Percentiles rank a stretch among this genome's conserved stretches.
phyloP scores from a whole-genome alignment of 768 basidiomycete species.

The Rhizopogon vesiculosus region DNA sequence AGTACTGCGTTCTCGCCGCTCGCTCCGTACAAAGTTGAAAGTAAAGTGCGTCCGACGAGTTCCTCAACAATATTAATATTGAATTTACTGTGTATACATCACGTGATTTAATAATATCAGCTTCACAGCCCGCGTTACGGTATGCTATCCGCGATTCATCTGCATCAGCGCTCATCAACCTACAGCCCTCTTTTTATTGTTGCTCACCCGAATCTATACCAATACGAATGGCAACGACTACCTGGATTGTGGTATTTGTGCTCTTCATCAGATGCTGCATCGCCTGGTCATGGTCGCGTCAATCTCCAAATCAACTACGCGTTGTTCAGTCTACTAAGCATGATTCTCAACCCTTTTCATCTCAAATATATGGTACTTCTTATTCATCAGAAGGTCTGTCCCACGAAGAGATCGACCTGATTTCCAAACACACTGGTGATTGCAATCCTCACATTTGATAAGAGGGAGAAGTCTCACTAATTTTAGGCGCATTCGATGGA shows the following conservation, averaged over 20 bases:
- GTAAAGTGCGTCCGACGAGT: too few species aligned
- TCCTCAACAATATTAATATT: too few species aligned
- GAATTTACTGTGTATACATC: too few species aligned
- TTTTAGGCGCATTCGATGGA: slow-evolving; percentile 35
- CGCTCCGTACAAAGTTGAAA: too few species aligned
- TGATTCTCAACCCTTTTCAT: background rate
- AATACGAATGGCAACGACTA: background rate
- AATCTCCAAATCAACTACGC: slow-evolving; percentile 9
- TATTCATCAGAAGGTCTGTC: background rate
- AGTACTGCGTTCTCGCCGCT: too few species aligned
- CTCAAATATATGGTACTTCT: background rate
- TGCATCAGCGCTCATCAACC: too few species aligned
- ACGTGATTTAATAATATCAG: too few species aligned
- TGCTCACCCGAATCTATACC: background rate
- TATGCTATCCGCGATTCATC: too few species aligned
- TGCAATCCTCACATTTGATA: background rate
- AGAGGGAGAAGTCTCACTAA: background rate
- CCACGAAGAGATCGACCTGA: slow-evolving; percentile 2
- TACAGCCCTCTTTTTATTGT: background rate
- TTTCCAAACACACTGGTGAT: slow-evolving; percentile 2
- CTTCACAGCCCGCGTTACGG: too few species aligned
- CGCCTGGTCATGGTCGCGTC: slow-evolving; percentile 26
- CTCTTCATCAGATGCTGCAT: slow-evolving; percentile 6
- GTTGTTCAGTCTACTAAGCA: background rate
- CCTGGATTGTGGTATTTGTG: background rate